A percentile compares a stretch with the other conserved stretches of the same genome.
Conservation (phyloP, 1,284 basidiomycete species). For the Phellinidium pouzarii region DNA sequence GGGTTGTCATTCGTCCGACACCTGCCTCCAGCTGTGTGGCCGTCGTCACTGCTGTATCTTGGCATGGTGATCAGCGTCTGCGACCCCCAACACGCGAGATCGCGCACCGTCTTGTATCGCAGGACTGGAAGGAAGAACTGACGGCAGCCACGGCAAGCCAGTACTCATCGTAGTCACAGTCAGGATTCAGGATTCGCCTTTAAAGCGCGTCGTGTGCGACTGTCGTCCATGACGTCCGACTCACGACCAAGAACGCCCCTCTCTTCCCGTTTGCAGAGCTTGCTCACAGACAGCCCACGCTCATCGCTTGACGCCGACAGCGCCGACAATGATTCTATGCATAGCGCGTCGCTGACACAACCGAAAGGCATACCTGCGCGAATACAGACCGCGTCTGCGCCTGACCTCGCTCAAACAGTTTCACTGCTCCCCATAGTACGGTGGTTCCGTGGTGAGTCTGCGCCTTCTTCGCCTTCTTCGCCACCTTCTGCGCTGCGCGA, state of each 20-base stretch:
- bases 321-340: conserved; percentile 16
- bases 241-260: conserved; percentile 14
- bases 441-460: conserved; percentile 35
- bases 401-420: conserved; percentile 14
- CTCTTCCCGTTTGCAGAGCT: conserved; percentile 11
- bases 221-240: neutral
- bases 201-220: neutral
- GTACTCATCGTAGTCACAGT: neutral
- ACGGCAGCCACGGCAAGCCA: conserved; percentile 35
- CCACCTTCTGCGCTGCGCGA: conserved; percentile 28
- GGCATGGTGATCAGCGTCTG: neutral
- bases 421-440: conserved; percentile 37
- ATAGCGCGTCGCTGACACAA: conserved; percentile 3
- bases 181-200: neutral
- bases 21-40: conserved; percentile 38
- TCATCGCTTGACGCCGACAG: conserved; percentile 7
- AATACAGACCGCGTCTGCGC: neutral
- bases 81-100: neutral
- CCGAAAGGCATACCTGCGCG: neutral
- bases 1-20: conserved; percentile 46
- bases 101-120: conserved; percentile 48
- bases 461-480: conserved; percentile 24
- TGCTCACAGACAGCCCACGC: conserved; percentile 6
- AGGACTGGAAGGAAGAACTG: conserved; percentile 45
- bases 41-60: conserved; percentile 38